Evolutionary conservation across 2,329 filamentous ascomycete species (phyloP), one percentile per base, ranked within the genome.

Genomic region (Colletotrichum salicis): DNA sequence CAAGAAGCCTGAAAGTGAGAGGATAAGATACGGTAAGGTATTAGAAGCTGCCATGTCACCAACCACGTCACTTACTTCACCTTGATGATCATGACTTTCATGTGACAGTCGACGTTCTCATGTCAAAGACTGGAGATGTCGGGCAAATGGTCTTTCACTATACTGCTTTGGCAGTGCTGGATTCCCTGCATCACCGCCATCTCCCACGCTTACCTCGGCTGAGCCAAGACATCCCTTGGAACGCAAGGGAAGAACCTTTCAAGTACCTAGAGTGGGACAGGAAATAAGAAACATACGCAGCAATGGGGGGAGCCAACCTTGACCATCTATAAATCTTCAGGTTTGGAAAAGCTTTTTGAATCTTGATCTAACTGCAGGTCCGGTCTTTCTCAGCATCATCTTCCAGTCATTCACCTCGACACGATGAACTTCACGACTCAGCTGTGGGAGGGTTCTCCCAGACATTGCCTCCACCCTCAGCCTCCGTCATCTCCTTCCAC

Each of bases 401-500:
- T 19, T n/a, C 4, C 19, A 48, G 41, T 48, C 41, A 8, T 51
- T 29, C 1, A 35, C 19, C 24, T 22, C 15, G 22, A 33, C 31
- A 10, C 10, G 41, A 37, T 10, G 13, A 22, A n/a, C 57, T 15
- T 52, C 33, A 61, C 4, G 37, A 19, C 11, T 45, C 37, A 4
- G 31, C 35, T 35, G 41, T 59, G 27, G 67, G 27, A 33, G 67
- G 52, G 13, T 73, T 77, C 66, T 82, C 79, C 82, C 83, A 85
- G 35, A 85, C 81, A 5, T 80, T 80, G 41, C 80, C 80, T 2
- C 79, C 83, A 63, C 81, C 77, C 33, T 73, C 71, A 5, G 83
- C 81, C 56, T 84, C 82, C 0, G 84, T 85, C 57, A 90, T 85
- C 73, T 91, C 87, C 78, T 90, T 91, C 94, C 93, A 96, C 78